Evolutionary conservation across 306 rosid species (phyloP), one percentile per base, ranked within the genome.

Genomic region (Dryas octopetala): DNA sequence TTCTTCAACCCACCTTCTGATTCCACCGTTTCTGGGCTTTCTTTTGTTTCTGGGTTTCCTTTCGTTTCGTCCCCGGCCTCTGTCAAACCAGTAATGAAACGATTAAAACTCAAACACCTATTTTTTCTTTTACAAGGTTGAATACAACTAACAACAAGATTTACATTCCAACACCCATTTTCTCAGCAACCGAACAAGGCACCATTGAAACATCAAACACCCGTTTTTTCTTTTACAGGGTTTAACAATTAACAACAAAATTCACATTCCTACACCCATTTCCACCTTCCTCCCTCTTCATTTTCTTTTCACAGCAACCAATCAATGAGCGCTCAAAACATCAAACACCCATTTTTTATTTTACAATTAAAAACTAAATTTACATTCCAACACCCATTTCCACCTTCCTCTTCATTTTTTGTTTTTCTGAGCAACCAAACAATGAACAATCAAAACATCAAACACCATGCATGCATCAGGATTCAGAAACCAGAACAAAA

Each of bases 21-120:
- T 45, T 65, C 38, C 38, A 32, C 38, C 38, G 68, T 78, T 69
- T 84, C 84, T 69, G 65, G 79, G 65, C 63, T 85, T 82, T 82
- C 72, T 57, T 79, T 59, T 46, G 47, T 49, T 69, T 84, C 84
- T 69, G 65, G 79, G 65, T 66, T 85, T 82, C 83, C 72, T 57
- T 79, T 54, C 50, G 47, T 49, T 74, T 75, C 78, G 40, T 49
- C 71, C 77, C 57, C 62, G 14, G 62, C 53, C 77, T 78, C 85
- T 71, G 76, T 62, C 41, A 3, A 32, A 72, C n/a, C 49, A 68
- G 51, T 5, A 69, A 52, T 54, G 16, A 9, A 32, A 32, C 38
- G 38, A 32, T 32, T 32, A 32, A 32, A 32, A 32, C 38, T 32
- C 38, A 32, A 32, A 32, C 38, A 32, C 38, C 38, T 32, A 32